A percentile compares a stretch with the other conserved stretches of the same genome.
These are phyloP conservation scores for Serendipita vermifera DNA, from an alignment of 768 basidiomycete genomes.

Conservation along the genomic window DNA sequence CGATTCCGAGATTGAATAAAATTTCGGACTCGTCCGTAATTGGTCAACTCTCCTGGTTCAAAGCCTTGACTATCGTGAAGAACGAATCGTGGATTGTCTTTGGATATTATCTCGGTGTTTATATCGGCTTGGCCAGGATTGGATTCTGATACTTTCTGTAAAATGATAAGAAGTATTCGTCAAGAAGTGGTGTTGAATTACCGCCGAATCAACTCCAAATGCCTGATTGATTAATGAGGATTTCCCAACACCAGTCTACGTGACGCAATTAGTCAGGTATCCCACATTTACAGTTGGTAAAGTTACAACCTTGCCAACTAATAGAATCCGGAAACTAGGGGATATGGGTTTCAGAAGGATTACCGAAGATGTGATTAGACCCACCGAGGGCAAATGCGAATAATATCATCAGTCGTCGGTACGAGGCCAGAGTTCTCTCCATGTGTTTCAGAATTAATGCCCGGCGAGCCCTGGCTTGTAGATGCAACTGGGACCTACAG, in stretches of 20 bases:
- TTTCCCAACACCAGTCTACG: neutral
- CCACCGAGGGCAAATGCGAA: neutral
- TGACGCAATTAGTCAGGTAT: too few relatives aligned
- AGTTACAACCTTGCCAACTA: neutral
- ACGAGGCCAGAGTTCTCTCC: too few relatives aligned
- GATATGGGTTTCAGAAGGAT: neutral
- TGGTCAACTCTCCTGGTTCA: constrained; percentile 12
- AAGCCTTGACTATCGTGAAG: constrained; percentile 16
- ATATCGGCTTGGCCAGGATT: constrained; percentile 14
- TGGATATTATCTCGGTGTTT: constrained; percentile 13
- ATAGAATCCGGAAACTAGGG: neutral
- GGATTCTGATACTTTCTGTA: neutral
- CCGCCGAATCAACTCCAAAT: neutral
- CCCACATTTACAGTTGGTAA: neutral
- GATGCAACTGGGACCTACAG: too few relatives aligned
- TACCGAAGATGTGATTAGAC: neutral
- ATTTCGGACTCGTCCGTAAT: constrained; percentile 8
- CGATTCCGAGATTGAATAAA: constrained; percentile 13
- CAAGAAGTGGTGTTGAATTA: neutral
- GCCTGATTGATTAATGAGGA: neutral
- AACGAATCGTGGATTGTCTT: constrained; percentile 15
- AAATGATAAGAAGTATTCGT: neutral
- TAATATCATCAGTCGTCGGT: neutral
- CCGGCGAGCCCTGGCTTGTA: too few relatives aligned
- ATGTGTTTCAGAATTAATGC: too few relatives aligned